These are phyloP conservation scores for Quercus bicolor DNA, from an alignment of 306 rosid genomes.

Conservation along the genomic window DNA sequence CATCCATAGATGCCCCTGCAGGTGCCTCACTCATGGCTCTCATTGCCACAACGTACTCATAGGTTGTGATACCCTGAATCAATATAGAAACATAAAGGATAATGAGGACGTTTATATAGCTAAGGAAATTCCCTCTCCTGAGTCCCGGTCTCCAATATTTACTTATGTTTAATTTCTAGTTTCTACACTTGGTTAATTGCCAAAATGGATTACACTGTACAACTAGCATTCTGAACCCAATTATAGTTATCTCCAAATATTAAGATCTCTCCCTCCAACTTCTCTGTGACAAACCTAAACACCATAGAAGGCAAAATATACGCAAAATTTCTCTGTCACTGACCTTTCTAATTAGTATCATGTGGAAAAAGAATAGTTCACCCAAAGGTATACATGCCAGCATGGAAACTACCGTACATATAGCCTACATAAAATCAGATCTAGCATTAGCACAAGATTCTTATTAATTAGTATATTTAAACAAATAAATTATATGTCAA, in stretches of 20 bases:
- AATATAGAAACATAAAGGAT: conserved; percentile 16
- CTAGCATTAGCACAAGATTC: conserved; percentile 29
- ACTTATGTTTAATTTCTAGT: not conserved
- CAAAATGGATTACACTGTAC: not conserved
- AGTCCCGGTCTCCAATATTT: not conserved
- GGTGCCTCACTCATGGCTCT: conserved; percentile 91
- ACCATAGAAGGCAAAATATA: conserved; percentile 18
- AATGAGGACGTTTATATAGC: conserved; percentile 8
- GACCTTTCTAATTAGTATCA: conserved; percentile 94
- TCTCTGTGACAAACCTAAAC: conserved; percentile 14
- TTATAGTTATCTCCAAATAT: not conserved
- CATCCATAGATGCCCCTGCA: conserved; percentile 64
- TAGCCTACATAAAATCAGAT: conserved; percentile 51
- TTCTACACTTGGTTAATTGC: not conserved
- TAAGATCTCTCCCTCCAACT: conserved; percentile 16
- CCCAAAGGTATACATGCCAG: conserved; percentile 91
- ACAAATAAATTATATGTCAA: conserved; percentile 7
- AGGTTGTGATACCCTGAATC: conserved; percentile 91
- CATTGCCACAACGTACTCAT: conserved; percentile 95
- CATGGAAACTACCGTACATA: conserved; percentile 86
- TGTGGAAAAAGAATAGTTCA: conserved; percentile 97
- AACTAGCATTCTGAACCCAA: conserved; percentile 4
- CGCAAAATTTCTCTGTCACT: conserved; percentile 39
- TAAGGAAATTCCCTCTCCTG: not conserved
- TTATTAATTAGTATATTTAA: conserved; percentile 6